Evolutionary conservation across 2,329 filamentous ascomycete species (phyloP).

Genomic region (Calonectria leucothoes): DNA sequence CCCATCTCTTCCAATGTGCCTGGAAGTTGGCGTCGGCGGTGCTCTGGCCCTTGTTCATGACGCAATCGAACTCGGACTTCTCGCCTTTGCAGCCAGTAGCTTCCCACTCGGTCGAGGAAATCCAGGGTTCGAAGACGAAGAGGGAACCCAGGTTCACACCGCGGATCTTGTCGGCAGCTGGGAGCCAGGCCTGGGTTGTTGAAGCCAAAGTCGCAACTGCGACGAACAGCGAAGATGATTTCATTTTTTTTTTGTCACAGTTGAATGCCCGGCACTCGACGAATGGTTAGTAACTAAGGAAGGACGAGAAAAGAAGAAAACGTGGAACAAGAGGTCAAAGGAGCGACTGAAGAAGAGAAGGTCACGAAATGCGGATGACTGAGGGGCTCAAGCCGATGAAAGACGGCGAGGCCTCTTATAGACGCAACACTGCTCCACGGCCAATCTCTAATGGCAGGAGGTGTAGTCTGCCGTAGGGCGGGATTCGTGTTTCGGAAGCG

Average conservation of each 20-base stretch:
- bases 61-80: constrained; percentile 67
- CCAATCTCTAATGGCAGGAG: background rate
- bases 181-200: constrained; percentile 35
- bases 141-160: constrained; percentile 66
- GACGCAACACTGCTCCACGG: background rate
- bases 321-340: background rate
- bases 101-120: constrained; percentile 57
- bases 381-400: background rate
- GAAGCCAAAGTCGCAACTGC: constrained; percentile 27
- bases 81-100: constrained; percentile 58
- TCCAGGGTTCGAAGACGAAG: constrained; percentile 67
- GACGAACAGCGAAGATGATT: constrained; percentile 15
- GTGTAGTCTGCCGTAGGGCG: background rate
- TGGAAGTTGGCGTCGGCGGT: constrained; percentile 59
- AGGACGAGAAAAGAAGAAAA: background rate
- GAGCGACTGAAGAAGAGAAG: background rate
- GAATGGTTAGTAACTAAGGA: background rate
- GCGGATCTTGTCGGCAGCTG: constrained; percentile 55
- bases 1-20: constrained; percentile 63
- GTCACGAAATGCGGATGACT: background rate
- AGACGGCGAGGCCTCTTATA: constrained; percentile 1
- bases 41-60: constrained; percentile 58
- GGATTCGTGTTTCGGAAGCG: constrained; percentile 10
- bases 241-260: constrained; percentile 25
- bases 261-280: background rate